Evolutionary conservation across 2,329 filamentous ascomycete species (phyloP).

Genomic region (Phaeophleospora eucalypticola): DNA sequence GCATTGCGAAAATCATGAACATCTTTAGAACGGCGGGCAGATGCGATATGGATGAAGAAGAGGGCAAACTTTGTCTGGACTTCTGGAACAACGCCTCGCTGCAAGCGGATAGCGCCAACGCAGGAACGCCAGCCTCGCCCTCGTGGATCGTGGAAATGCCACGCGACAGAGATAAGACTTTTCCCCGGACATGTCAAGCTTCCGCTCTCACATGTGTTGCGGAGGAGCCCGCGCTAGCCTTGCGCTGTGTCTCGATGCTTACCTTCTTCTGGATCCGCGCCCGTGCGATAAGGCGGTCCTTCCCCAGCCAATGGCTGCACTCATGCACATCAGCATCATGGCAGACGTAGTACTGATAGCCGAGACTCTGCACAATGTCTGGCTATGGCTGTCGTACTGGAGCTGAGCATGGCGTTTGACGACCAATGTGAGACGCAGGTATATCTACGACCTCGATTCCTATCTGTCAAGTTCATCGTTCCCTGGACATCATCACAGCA

Average conservation of each 20-base stretch:
- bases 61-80: not conserved
- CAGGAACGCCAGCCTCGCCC: constrained; percentile 4
- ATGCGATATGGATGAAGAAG: not conserved
- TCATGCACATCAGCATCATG: constrained; percentile 2
- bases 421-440: not conserved
- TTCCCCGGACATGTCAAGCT: constrained; percentile 2
- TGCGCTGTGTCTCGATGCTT: not conserved
- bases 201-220: not conserved
- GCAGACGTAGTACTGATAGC: constrained; percentile 5
- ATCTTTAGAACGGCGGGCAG: not conserved
- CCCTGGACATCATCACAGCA: not conserved
- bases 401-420: no score
- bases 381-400: no score
- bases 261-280: not conserved
- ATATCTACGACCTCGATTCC: not conserved
- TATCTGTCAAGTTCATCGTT: not conserved
- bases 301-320: constrained; percentile 11
- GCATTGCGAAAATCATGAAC: no score
- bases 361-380: not conserved
- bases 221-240: no score
- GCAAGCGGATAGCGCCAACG: constrained; percentile 5
- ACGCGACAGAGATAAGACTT: constrained; percentile 11
- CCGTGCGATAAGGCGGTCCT: constrained; percentile 11
- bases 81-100: constrained; percentile 5
- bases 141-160: constrained; percentile 2